Conservation (phyloP, 805 yeast genomes). For the Cyberlindnera euphorbiiphila region DNA sequence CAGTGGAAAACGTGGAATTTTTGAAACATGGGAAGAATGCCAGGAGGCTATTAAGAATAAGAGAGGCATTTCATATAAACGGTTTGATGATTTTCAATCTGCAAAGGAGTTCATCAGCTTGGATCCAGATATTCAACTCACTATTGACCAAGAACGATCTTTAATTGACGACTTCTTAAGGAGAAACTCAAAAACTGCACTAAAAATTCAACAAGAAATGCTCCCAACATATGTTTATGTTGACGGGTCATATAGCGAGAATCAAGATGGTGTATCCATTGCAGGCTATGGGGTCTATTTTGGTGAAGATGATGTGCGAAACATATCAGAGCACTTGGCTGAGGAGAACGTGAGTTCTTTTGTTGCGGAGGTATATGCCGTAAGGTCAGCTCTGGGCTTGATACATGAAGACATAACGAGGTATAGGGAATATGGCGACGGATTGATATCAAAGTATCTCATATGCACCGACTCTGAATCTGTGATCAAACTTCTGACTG, state of each 20-base stretch:
- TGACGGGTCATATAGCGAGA: slow-evolving; percentile 65
- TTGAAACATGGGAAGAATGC: slow-evolving; percentile 32
- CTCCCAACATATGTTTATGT: slow-evolving; percentile 44
- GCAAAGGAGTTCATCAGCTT: slow-evolving; percentile 15
- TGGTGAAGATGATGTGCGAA: slow-evolving; percentile 51
- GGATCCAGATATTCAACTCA: neutral
- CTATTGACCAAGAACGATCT: neutral
- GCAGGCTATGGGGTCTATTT: slow-evolving; percentile 74
- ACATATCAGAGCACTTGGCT: slow-evolving; percentile 50
- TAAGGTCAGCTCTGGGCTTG: slow-evolving; percentile 47
- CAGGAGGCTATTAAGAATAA: slow-evolving; percentile 26
- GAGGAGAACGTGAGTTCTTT: slow-evolving; percentile 61
- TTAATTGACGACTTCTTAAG: slow-evolving; percentile 4
- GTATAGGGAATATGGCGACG: slow-evolving; percentile 16
- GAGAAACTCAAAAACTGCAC: slow-evolving; percentile 4
- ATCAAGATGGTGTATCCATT: slow-evolving; percentile 39
- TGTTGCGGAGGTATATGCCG: slow-evolving; percentile 73
- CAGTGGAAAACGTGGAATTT: slow-evolving; percentile 26
- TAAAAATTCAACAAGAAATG: slow-evolving; percentile 11
- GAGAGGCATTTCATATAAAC: slow-evolving; percentile 40
- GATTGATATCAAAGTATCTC: slow-evolving; percentile 30
- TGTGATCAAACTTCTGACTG: slow-evolving; percentile 49
- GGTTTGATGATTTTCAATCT: slow-evolving; percentile 30
- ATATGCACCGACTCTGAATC: slow-evolving; percentile 73
- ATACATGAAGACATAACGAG: slow-evolving; percentile 34